phyloP scores from a whole-genome alignment of 768 basidiomycete genomes.

The Phanerochaete carnosa region DNA sequence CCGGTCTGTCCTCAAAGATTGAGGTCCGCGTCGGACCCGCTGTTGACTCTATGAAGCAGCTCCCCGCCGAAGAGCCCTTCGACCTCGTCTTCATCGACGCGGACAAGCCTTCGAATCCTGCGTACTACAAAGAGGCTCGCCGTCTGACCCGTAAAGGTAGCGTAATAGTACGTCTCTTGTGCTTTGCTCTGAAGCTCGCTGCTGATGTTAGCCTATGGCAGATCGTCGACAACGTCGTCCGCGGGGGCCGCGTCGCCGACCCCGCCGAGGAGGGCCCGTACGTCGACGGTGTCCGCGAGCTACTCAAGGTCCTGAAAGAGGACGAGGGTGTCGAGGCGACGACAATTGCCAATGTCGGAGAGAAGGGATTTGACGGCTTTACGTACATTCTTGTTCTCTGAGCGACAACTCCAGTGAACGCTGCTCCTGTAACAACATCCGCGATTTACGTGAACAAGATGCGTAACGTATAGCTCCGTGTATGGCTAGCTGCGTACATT shows the following conservation, averaged over 20 bases:
- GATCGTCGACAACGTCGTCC: conserved; percentile 64
- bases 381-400: conserved; percentile 17
- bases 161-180: conserved; percentile 46
- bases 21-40: conserved; percentile 52
- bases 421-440: no score
- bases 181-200: not conserved
- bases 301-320: conserved; percentile 43
- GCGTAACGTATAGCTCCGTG: no score
- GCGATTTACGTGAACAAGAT: no score
- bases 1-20: conserved; percentile 48
- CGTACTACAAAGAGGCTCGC: conserved; percentile 60
- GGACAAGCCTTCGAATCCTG: conserved; percentile 53
- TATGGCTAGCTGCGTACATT: no score
- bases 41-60: conserved; percentile 42
- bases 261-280: conserved; percentile 11
- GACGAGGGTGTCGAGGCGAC: conserved; percentile 41
- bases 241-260: conserved; percentile 44
- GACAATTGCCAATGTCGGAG: conserved; percentile 32
- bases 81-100: conserved; percentile 75
- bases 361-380: conserved; percentile 32
- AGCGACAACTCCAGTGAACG: not conserved
- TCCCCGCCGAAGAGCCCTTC: conserved; percentile 49
- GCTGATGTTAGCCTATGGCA: conserved; percentile 14
- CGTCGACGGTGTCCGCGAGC: conserved; percentile 44
- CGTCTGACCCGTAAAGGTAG: conserved; percentile 57